Base-by-base conservation (phyloP, 2,329 filamentous ascomycete genomes). In the Chalara sp. region DNA sequence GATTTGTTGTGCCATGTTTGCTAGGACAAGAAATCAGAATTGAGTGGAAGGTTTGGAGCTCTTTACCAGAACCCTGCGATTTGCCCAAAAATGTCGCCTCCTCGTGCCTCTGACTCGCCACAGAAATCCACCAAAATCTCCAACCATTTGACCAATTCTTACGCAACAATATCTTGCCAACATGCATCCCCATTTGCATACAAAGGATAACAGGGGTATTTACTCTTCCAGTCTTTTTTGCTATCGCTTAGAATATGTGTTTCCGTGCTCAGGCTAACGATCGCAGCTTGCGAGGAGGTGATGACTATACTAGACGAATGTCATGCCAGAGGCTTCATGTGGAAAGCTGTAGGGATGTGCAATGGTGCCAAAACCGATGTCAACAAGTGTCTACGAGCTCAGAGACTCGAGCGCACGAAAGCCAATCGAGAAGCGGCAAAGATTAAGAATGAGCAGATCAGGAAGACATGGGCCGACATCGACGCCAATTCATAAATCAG, bases 131-230 rank as follows among this genome's bases (percentile, higher is more conserved):
- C 21, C 21, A 21, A 21, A 21, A 21, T 21, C 21, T 21, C 21
- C 21, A 21, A 21, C 21, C 21, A 21, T 21, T 21, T 21, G 21
- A 21, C 21, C 21, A 21, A 21, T 3, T 21, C 21, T 21, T 21
- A 21, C 21, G 21, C 21, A 21, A 21, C 21, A 21, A 21, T 21
- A 21, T 21, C 21, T 21, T 21, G 44, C 52, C 67, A 80, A 62
- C 43, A 99, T 99, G 93, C 93, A 99, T 88, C 95, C 93, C 49
- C 92, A 96, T 73, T 75, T 99, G 2, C 91, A 97, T 67, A 96
- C 89, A 31, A 89, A 93, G 68, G 86, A 96, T 67, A 95, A 95
- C 62, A 76, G 81, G 61, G 91, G 92, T 96, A 79, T 42, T 72
- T 46, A 2, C 10, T 6, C 40, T 32, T 13, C 44, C 21, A 21